These are phyloP conservation scores for Phytophthora cryptogea DNA, from an alignment of 352 stramenopile genomes.

Conservation along the genomic window DNA sequence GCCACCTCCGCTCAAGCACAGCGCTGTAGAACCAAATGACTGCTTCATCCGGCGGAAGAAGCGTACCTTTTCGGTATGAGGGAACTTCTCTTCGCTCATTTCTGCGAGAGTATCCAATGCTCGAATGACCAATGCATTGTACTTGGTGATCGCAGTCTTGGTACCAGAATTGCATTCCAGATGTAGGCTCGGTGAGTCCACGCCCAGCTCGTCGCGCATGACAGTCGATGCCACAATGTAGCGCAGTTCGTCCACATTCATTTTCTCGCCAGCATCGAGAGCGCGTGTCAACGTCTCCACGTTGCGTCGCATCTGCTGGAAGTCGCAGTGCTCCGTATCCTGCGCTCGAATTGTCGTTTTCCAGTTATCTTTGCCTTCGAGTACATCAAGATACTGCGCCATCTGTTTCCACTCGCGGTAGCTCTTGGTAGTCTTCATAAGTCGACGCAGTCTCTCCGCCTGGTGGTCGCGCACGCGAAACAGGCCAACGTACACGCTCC, in stretches of 20 bases:
- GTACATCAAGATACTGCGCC: conserved; percentile 59
- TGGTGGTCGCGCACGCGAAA: conserved; percentile 56
- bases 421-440: conserved; percentile 64
- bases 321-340: conserved; percentile 68
- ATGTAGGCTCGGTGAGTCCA: conserved; percentile 61
- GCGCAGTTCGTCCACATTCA: conserved; percentile 55
- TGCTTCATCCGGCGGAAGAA: conserved; percentile 71
- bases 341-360: conserved; percentile 47
- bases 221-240: conserved; percentile 67
- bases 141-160: conserved; percentile 62
- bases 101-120: conserved; percentile 50
- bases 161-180: conserved; percentile 62
- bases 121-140: conserved; percentile 48
- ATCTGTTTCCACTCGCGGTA: conserved; percentile 69
- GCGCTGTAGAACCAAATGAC: conserved; percentile 89
- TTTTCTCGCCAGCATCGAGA: conserved; percentile 28
- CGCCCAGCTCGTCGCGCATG: conserved; percentile 66
- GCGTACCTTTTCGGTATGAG: conserved; percentile 42
- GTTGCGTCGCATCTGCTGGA: conserved; percentile 52
- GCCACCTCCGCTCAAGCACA: conserved; percentile 93
- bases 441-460: conserved; percentile 50
- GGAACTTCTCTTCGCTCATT: conserved; percentile 36
- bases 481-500: conserved; percentile 35
- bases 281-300: conserved; percentile 40
- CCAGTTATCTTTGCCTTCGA: conserved; percentile 71